Percentiles rank a stretch among this genome's conserved stretches.
Evolutionary conservation across 768 basidiomycete species (phyloP).

Genomic region (Macrolepiota dolichaula): DNA sequence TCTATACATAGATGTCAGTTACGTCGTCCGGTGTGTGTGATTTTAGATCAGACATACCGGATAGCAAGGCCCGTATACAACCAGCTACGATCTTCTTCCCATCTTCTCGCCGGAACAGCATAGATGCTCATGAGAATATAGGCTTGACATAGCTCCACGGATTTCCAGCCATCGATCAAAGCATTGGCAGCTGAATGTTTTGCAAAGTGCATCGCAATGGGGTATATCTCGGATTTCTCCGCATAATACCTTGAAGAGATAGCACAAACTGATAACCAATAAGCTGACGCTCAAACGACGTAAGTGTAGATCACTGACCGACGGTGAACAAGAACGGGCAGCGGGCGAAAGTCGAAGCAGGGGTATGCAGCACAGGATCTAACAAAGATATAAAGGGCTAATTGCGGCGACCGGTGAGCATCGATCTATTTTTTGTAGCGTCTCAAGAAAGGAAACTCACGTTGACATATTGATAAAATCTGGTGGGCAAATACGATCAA

Average conservation of each 20-base stretch:
- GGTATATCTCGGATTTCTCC: constrained; percentile 81
- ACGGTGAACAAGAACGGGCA: constrained; percentile 92
- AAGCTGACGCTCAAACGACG: not conserved
- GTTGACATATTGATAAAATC: constrained; percentile 70
- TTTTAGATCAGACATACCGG: constrained; percentile 41
- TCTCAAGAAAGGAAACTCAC: constrained; percentile 34
- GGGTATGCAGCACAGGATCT: constrained; percentile 79
- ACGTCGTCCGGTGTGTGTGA: not conserved
- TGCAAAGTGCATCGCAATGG: constrained; percentile 87
- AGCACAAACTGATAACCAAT: constrained; percentile 63
- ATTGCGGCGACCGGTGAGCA: constrained; percentile 9
- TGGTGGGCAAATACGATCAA: constrained; percentile 22
- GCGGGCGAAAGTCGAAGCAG: constrained; percentile 72
- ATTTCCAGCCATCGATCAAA: constrained; percentile 78
- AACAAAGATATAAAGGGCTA: constrained; percentile 72
- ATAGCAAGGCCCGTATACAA: constrained; percentile 85
- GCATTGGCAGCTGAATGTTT: constrained; percentile 80
- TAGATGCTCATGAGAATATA: constrained; percentile 87
- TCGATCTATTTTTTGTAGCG: not conserved
- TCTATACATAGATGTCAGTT: constrained; percentile 27
- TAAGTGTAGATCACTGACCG: constrained; percentile 39
- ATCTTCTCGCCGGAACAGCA: constrained; percentile 73
- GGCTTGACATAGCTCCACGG: constrained; percentile 87
- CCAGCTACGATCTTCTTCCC: constrained; percentile 93
- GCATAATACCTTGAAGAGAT: constrained; percentile 78